Percentiles rank a stretch among this genome's conserved stretches.
Conservation (phyloP, 1,284 basidiomycete species). For the Coniferiporia sulphurascens region DNA sequence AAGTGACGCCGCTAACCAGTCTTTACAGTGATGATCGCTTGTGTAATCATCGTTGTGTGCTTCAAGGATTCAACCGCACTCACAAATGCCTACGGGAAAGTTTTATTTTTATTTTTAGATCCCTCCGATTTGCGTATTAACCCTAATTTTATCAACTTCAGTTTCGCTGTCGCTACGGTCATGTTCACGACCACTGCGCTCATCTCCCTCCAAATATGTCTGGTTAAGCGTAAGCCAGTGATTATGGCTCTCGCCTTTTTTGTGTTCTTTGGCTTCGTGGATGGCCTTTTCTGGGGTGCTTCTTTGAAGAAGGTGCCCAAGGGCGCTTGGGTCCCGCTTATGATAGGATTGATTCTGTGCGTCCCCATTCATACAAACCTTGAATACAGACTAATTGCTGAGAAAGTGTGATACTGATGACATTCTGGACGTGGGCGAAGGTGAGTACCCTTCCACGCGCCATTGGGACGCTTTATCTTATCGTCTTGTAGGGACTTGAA, state of each 20-base stretch:
- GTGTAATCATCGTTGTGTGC: slow-evolving; percentile 51
- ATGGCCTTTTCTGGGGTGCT: slow-evolving; percentile 60
- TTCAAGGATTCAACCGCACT: slow-evolving; percentile 49
- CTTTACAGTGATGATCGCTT: slow-evolving; percentile 43
- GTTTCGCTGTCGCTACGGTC: slow-evolving; percentile 59
- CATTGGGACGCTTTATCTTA: background rate
- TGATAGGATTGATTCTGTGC: slow-evolving; percentile 48
- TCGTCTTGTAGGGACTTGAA: slow-evolving; percentile 41
- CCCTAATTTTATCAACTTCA: slow-evolving; percentile 19
- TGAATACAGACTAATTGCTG: background rate
- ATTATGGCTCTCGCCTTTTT: slow-evolving; percentile 46
- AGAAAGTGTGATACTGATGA: slow-evolving; percentile 41
- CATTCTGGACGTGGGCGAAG: slow-evolving; percentile 62
- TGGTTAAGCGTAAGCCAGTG: slow-evolving; percentile 46
- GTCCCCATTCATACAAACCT: slow-evolving; percentile 18
- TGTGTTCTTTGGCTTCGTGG: slow-evolving; percentile 55
- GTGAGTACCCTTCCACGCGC: slow-evolving; percentile 25
- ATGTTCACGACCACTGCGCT: slow-evolving; percentile 58
- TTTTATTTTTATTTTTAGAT: background rate
- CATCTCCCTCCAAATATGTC: slow-evolving; percentile 52
- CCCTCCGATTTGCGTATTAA: background rate
- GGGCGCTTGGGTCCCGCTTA: slow-evolving; percentile 61
- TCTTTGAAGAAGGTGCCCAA: slow-evolving; percentile 54
- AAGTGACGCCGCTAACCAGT: background rate
- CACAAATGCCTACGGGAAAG: slow-evolving; percentile 47